Evolutionary conservation across 306 rosid genomes (phyloP).

Genomic region (Albizia julibrissin): DNA sequence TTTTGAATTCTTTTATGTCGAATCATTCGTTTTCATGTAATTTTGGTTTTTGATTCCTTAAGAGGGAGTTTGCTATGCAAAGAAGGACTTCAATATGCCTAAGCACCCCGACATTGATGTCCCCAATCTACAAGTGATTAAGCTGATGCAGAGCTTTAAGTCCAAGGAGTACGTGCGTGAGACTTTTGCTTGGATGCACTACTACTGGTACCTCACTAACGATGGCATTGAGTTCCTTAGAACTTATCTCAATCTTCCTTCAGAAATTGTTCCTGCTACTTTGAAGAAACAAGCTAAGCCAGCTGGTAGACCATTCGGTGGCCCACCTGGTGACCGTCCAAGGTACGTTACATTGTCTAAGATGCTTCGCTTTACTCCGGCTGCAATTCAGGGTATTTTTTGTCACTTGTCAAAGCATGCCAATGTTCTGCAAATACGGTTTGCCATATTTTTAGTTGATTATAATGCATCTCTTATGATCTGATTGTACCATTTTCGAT

Average conservation of each 20-base stretch:
- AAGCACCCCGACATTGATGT: constrained; percentile 92
- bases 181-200: constrained; percentile 95
- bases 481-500: not conserved
- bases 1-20: not conserved
- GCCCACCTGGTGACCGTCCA: constrained; percentile 84
- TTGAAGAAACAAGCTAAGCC: constrained; percentile 84
- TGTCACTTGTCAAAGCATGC: not conserved
- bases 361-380: not conserved
- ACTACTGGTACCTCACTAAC: constrained; percentile 88
- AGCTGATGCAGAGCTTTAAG: constrained; percentile 94
- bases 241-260: constrained; percentile 87
- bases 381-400: not conserved
- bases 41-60: not conserved
- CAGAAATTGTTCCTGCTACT: constrained; percentile 89
- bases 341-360: constrained; percentile 41
- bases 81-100: constrained; percentile 78
- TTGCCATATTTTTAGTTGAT: not conserved
- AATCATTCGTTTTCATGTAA: not conserved
- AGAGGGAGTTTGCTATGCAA: constrained; percentile 81
- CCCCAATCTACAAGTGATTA: constrained; percentile 87
- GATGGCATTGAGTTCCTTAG: constrained; percentile 89
- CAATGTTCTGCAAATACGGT: not conserved
- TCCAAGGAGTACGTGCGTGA: constrained; percentile 87
- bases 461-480: too few species aligned
- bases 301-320: constrained; percentile 66